Base-by-base conservation (phyloP, 352 stramenopile species). In the Globisporangium cystogenes region DNA sequence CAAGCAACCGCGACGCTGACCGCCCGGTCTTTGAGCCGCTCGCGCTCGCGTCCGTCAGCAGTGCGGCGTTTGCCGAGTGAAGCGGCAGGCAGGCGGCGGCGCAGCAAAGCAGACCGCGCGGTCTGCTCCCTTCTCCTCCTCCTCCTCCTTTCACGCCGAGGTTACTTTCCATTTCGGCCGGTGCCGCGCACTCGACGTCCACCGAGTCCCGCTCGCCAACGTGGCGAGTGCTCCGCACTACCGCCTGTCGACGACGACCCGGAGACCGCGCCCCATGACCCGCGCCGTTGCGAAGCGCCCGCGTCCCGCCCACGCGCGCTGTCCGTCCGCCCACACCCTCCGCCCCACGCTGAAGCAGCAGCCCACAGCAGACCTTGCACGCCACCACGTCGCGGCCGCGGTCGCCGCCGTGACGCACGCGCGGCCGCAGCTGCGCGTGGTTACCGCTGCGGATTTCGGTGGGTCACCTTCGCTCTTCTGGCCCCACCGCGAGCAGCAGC, bases 101-200 rank as follows among this genome's bases (percentile, higher is more conserved):
- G n/a, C n/a, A n/a, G n/a, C n/a, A n/a, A n/a, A n/a, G n/a, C n/a
- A n/a, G n/a, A n/a, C n/a, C n/a, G n/a, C n/a, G n/a, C n/a, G n/a
- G n/a, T n/a, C n/a, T n/a, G n/a, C n/a, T n/a, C n/a, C n/a, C n/a
- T n/a, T n/a, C n/a, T n/a, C n/a, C n/a, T n/a, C n/a, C n/a, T n/a
- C n/a, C n/a, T n/a, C n/a, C n/a, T n/a, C n/a, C n/a, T n/a, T n/a
- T n/a, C n/a, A n/a, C n/a, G n/a, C n/a, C n/a, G n/a, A n/a, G n/a
- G 27, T 59, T 59, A 62, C 55, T 62, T 62, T 62, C 47, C 48
- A 52, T 53, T 62, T 62, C 55, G 55, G 55, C 55, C 33, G 53
- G 24, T 35, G 41, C 12, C n/a, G 24, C 55, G 33, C 55, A 62
- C 21, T 24, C 20, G n/a, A n/a, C n/a, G n/a, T n/a, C n/a, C n/a